These are phyloP conservation scores for Patellaria atrata DNA, from an alignment of 495 filamentous ascomycete species.

Conservation along the genomic window DNA sequence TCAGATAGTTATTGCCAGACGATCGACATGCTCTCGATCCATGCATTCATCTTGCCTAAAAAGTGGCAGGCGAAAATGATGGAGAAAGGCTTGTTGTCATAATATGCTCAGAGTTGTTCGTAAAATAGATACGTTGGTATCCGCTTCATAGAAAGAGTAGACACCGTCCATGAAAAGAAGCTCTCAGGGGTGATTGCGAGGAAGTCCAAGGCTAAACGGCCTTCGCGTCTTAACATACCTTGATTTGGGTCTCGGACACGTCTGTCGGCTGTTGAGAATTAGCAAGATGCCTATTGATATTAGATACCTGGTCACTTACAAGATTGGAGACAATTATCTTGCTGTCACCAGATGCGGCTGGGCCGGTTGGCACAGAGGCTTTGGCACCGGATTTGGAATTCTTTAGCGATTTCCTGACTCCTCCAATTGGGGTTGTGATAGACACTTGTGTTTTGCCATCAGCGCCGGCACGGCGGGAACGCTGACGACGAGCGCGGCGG, in stretches of 20 bases:
- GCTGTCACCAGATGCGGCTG: constrained; percentile 50
- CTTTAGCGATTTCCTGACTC: constrained; percentile 69
- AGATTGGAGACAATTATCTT: constrained; percentile 97
- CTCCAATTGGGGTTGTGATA: constrained; percentile 58
- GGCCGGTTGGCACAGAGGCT: constrained; percentile 45
- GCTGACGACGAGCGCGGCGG: constrained; percentile 43
- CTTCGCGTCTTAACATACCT: constrained; percentile 87
- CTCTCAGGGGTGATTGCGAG: constrained; percentile 38
- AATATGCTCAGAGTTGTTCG: too few relatives aligned
- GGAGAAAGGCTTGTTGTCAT: constrained; percentile 5
- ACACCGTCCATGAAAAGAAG: constrained; percentile 21
- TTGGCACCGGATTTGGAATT: constrained; percentile 46
- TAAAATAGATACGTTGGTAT: too few relatives aligned
- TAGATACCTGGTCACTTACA: constrained; percentile 40
- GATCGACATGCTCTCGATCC: constrained; percentile 17
- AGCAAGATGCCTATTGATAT: constrained; percentile 25
- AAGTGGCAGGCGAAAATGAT: too few relatives aligned
- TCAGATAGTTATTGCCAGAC: constrained; percentile 27
- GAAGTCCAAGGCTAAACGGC: constrained; percentile 37
- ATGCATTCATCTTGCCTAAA: too few relatives aligned
- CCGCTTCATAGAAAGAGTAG: constrained; percentile 14
- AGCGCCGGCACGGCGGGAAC: constrained; percentile 22
- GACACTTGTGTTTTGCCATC: constrained; percentile 24
- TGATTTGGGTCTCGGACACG: constrained; percentile 88
- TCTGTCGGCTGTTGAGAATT: constrained; percentile 64